A percentile compares a stretch with the other conserved stretches of the same genome.
Conservation (phyloP, 2,329 filamentous ascomycete genomes). For the Albophoma yamanashiensis region DNA sequence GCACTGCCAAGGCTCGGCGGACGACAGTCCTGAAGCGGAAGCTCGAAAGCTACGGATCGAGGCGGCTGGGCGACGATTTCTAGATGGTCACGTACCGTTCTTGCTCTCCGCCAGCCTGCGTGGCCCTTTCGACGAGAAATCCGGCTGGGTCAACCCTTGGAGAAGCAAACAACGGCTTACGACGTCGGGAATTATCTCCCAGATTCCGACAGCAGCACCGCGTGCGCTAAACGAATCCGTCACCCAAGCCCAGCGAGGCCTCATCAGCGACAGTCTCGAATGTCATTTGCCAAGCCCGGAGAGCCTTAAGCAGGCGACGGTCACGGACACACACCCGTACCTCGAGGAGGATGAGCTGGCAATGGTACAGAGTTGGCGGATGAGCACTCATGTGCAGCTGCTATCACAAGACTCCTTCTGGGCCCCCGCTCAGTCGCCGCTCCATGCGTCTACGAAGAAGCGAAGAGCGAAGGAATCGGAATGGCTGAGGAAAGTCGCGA, state of each 20-base stretch:
- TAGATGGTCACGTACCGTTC: slow-evolving; percentile 43
- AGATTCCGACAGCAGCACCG: neutral
- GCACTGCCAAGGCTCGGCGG: slow-evolving; percentile 45
- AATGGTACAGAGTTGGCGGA: slow-evolving; percentile 22
- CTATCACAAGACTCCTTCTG: slow-evolving; percentile 9
- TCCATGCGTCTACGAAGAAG: slow-evolving; percentile 10
- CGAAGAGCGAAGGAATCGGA: slow-evolving; percentile 15
- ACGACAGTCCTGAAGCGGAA: slow-evolving; percentile 35
- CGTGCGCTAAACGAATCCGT: slow-evolving; percentile 3
- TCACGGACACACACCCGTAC: slow-evolving; percentile 15
- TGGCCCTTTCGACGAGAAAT: slow-evolving; percentile 45
- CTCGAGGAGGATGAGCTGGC: slow-evolving; percentile 19
- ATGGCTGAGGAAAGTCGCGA: slow-evolving; percentile 20
- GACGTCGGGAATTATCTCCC: neutral
- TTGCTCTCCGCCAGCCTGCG: slow-evolving; percentile 50
- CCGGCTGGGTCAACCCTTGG: slow-evolving; percentile 24
- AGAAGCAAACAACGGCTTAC: slow-evolving; percentile 3
- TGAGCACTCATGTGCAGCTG: slow-evolving; percentile 5
- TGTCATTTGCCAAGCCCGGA: slow-evolving; percentile 32
- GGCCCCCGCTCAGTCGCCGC: slow-evolving; percentile 5
- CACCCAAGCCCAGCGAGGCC: slow-evolving; percentile 1
- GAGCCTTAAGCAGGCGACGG: slow-evolving; percentile 24
- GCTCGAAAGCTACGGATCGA: slow-evolving; percentile 45
- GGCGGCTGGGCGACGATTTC: slow-evolving; percentile 44
- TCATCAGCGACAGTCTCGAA: slow-evolving; percentile 11